These are phyloP conservation scores for Phytophthora constricta DNA, from an alignment of 352 stramenopile species.

Conservation along the genomic window DNA sequence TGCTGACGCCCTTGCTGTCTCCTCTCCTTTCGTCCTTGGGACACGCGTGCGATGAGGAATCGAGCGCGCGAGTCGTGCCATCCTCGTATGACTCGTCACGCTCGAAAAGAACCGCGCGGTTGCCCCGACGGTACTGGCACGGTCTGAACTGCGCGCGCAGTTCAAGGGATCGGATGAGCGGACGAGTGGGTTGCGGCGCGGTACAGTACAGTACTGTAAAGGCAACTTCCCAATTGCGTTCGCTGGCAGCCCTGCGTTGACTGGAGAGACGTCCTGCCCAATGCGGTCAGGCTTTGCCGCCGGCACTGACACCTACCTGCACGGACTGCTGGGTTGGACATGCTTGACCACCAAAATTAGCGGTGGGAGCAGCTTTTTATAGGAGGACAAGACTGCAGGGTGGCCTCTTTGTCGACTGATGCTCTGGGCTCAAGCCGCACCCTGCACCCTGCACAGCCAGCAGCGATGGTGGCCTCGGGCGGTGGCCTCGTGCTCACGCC, in stretches of 20 bases:
- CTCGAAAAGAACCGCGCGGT: not conserved
- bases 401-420: not conserved
- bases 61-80: not conserved
- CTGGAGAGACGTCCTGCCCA: too few species aligned
- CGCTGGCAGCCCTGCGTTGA: not conserved
- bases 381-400: constrained; percentile 1
- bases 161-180: not conserved
- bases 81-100: not conserved
- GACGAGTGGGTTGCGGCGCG: too few species aligned
- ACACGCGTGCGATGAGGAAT: constrained; percentile 23
- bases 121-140: constrained; percentile 22
- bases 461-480: constrained; percentile 20
- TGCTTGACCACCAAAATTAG: constrained; percentile 16
- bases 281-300: too few species aligned
- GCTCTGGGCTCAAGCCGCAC: not conserved
- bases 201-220: too few species aligned
- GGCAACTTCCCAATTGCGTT: not conserved
- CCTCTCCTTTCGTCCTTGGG: not conserved
- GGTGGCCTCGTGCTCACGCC: constrained; percentile 49
- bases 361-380: constrained; percentile 19
- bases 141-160: constrained; percentile 6
- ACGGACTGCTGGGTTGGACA: too few species aligned
- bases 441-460: not conserved
- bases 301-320: too few species aligned
- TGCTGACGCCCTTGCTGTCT: too few species aligned